Evolutionary conservation across 2,329 filamentous ascomycete genomes (phyloP), one percentile per base, ranked within the genome.

Genomic region (Beauveria asiatica): DNA sequence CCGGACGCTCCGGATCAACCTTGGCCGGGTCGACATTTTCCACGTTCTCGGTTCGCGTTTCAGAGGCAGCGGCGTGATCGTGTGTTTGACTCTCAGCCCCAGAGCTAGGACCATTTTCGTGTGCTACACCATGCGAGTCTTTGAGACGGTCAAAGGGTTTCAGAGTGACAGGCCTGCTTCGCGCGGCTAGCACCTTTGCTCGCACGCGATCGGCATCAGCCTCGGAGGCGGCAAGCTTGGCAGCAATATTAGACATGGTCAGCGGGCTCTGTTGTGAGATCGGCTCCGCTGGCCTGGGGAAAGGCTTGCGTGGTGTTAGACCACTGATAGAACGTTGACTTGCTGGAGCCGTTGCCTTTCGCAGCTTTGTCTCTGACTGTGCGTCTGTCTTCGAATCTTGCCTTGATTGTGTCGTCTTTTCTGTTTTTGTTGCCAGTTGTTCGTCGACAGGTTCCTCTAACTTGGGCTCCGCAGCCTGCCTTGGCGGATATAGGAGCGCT

Each of bases 191-290:
- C 33, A 87, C 76, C 68, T 86, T 87, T 3, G 84, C 84, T 3
- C 83, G 75, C 0, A 86, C 83, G 25, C 84, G 77, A 1, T 83
- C 83, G 1, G 84, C 84, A 64, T 86, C 83, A 4, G 84, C 84
- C 64, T 87, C 84, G 0, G 83, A 83, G 2, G 84, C 84, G 1
- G 83, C 84, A 0, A 87, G 75, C 70, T 87, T 87, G 30, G 83
- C 83, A 0, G 82, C 80, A 62, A 87, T 87, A 39, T 75, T 79
- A 9, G 82, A 81, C 78, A 85, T 84, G 21, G 80, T 84, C 3
- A 86, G 70, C 0, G 83, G 83, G 30, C 79, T 83, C 63, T 84
- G 82, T 53, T 80, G 78, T 5, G 75, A 72, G 1, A 70, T 68
- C 4, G 74, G 74, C 25, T 75, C 75, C 2, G 71, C 60, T 61